Base-by-base conservation (phyloP, 1,139 yeast species). In the Torulaspora globosa region DNA sequence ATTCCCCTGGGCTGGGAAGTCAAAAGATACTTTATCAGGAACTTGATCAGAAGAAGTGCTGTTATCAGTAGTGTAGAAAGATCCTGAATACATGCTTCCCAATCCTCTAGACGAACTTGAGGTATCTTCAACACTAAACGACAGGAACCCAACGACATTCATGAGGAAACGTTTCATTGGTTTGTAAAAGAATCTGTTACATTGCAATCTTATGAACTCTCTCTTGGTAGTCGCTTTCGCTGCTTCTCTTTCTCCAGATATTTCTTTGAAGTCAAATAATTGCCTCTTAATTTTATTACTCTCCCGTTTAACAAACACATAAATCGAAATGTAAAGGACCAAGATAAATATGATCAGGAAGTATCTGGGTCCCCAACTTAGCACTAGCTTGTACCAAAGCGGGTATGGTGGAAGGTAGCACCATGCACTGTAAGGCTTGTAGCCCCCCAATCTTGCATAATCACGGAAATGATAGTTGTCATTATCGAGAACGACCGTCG, bases 361-460 rank as follows among this genome's bases (percentile, higher is more conserved):
- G 63, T 81, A 88, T 38, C 97, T 72, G 2, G 95, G 92, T 1
- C 79, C 82, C 96, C 96, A 89, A 53, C 90, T 79, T 43, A 89
- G 70, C 1, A 75, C 89, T 40, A 84, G 63, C 48, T 89, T 73
- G 62, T 80, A 82, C 95, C 95, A 88, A 9, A 75, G 63, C 0
- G 95, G 95, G 2, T 70, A 56, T 44, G 80, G 78, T 0, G 96
- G 92, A 44, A 89, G 69, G 62, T 84, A 88, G 62, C 95, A 83
- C 90, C 92, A 85, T 47, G 87, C 80, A 39, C 84, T 79, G 52
- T 78, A 75, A 14, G 85, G 78, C 30, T 68, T 65, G 60, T 83
- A 85, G 0, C 88, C 87, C 12, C 65, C 62, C 11, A 54, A 55
- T 44, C 59, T 57, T 4, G 66, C 63, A 35, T 54, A 50, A 33